Base-by-base conservation (phyloP, 2,329 filamentous ascomycete genomes). In the Cladophialophora yegresii region DNA sequence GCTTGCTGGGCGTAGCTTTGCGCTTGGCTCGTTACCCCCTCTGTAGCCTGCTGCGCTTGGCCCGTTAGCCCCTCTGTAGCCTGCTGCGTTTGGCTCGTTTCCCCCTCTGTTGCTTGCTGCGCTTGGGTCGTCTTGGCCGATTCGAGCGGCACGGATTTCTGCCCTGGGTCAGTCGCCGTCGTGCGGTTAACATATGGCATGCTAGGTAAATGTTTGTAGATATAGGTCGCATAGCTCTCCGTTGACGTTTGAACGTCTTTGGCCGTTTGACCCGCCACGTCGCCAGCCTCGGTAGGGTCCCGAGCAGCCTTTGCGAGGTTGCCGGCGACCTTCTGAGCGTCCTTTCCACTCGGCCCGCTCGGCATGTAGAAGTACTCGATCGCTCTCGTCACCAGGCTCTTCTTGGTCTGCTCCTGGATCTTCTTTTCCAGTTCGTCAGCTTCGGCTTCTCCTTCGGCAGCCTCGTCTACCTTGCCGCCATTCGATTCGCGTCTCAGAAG, bases 341-440 rank as follows among this genome's bases (percentile, higher is more conserved):
- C 70, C 33, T 71, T 66, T 8, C 67, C 62, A 28, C 59, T 59
- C 4, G 72, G 69, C 22, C 62, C 51, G 5, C 64, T 64, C 9
- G 69, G 69, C 10, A 62, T 64, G 51, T 73, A 72, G 56, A 72
- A 70, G 54, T 71, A 74, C 40, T 72, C 69, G 43, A 72, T 67
- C 3, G 60, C 68, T 64, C 67, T 59, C 54, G 69, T 69, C 61
- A 72, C 33, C 23, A 73, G 40, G 56, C 67, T 70, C 69, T 73
- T 69, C 63, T 73, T 45, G 47, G 66, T 73, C 63, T 68, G 69
- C 16, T 72, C 71, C 23, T 70, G 64, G 10, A 71, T 63, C 50
- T 67, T 65, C 66, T 71, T 70, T 51, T 71, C 67, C 55, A 71
- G 59, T n/a, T 70, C 67, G 6, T 54, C 57, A 2, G 68, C 70